phyloP scores from a whole-genome alignment of 805 yeast species.

The Candida stauntonica region DNA sequence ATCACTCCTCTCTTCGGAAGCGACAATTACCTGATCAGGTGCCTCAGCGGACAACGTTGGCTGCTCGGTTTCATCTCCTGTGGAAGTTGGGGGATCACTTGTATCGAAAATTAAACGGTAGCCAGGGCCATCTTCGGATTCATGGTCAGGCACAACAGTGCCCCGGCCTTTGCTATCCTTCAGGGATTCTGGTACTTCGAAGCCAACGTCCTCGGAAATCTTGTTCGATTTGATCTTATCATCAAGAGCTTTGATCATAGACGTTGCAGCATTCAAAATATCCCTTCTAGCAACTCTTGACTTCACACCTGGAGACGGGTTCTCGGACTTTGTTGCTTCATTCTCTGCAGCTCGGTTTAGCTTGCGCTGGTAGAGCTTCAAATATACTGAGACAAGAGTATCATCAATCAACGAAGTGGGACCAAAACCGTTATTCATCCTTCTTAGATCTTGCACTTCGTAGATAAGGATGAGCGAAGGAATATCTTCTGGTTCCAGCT shows the following conservation, averaged over 20 bases:
- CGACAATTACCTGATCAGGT: too few species aligned
- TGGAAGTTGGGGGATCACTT: too few species aligned
- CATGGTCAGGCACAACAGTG: constrained; percentile 1
- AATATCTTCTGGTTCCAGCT: constrained; percentile 36
- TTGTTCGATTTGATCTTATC: constrained; percentile 9
- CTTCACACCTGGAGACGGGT: constrained; percentile 27
- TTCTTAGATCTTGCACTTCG: constrained; percentile 56
- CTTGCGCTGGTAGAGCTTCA: constrained; percentile 39
- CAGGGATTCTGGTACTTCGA: constrained; percentile 3
- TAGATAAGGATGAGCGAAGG: constrained; percentile 40
- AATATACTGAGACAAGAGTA: constrained; percentile 55
- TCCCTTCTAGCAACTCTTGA: constrained; percentile 46
- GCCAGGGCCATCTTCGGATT: not conserved
- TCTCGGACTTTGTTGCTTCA: not conserved
- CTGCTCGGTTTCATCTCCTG: too few species aligned
- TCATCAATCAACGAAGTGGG: constrained; percentile 76
- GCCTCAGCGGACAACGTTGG: too few species aligned
- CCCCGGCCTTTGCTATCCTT: not conserved
- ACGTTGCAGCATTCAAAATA: constrained; percentile 33
- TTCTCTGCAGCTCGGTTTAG: too few species aligned
- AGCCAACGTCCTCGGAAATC: constrained; percentile 11
- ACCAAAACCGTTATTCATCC: constrained; percentile 77
- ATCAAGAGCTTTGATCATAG: constrained; percentile 19
- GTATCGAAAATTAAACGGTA: not conserved
- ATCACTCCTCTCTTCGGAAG: too few species aligned